Evolutionary conservation across 352 stramenopile genomes (phyloP).

Genomic region (Phytophthora pini): DNA sequence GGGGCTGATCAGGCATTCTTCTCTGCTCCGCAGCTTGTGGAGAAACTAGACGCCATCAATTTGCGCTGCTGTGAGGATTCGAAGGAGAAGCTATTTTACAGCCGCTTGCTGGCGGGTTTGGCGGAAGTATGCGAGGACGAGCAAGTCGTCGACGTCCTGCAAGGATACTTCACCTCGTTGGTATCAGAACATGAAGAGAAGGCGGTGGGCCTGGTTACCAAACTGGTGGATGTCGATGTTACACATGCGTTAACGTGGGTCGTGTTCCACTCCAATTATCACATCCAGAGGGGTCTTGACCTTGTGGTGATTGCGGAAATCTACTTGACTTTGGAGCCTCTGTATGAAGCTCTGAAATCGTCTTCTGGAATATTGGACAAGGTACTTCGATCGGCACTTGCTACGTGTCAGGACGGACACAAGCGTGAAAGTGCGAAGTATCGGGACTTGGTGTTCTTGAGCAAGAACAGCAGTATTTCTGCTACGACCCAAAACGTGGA

Average conservation of each 20-base stretch:
- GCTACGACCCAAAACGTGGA: slow-evolving; percentile 9
- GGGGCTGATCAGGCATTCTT: slow-evolving; percentile 37
- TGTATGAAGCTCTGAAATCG: slow-evolving; percentile 51
- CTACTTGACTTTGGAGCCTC: slow-evolving; percentile 56
- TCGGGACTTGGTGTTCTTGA: slow-evolving; percentile 49
- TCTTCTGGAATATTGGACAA: slow-evolving; percentile 34
- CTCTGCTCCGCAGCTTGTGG: slow-evolving; percentile 46
- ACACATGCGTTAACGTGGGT: slow-evolving; percentile 78
- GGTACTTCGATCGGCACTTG: slow-evolving; percentile 23
- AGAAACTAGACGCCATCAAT: slow-evolving; percentile 62
- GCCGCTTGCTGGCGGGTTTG: slow-evolving; percentile 58
- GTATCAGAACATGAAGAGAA: slow-evolving; percentile 23
- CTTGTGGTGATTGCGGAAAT: slow-evolving; percentile 47
- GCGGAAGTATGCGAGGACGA: slow-evolving; percentile 70
- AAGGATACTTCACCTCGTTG: slow-evolving; percentile 52
- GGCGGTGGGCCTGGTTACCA: slow-evolving; percentile 44
- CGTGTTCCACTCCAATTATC: slow-evolving; percentile 60
- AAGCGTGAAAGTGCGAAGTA: slow-evolving; percentile 26
- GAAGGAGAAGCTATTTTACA: slow-evolving; percentile 43
- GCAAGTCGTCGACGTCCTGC: slow-evolving; percentile 38
- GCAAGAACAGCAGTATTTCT: slow-evolving; percentile 33
- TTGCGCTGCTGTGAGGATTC: slow-evolving; percentile 38
- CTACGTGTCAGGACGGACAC: slow-evolving; percentile 9
- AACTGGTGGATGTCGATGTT: slow-evolving; percentile 76
- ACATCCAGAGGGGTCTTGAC: slow-evolving; percentile 19